Evolutionary conservation across 306 rosid genomes (phyloP).

Genomic region (Acacia confusa): DNA sequence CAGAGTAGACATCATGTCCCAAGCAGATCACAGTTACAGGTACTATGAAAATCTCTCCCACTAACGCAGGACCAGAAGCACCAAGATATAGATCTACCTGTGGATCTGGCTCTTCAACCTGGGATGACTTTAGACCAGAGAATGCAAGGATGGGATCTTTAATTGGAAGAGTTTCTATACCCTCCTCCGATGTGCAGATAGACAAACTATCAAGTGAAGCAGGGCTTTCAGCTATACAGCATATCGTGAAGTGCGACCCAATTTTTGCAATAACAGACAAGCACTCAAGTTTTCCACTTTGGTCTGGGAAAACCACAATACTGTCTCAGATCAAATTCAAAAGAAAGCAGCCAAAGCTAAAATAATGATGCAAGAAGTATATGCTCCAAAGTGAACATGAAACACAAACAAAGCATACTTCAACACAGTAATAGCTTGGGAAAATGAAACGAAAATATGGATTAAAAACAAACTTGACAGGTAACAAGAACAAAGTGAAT

Average conservation of each 20-base stretch:
- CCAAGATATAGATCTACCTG: constrained; percentile 77
- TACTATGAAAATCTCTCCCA: constrained; percentile 81
- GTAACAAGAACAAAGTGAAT: constrained; percentile 8
- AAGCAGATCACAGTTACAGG: constrained; percentile 75
- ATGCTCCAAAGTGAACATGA: constrained; percentile 12
- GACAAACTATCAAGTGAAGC: constrained; percentile 88
- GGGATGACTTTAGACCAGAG: constrained; percentile 81
- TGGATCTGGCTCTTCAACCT: constrained; percentile 89
- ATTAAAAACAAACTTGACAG: constrained; percentile 21
- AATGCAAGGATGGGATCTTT: constrained; percentile 85
- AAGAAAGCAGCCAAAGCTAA: constrained; percentile 6
- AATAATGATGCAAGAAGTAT: constrained; percentile 28
- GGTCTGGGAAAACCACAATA: constrained; percentile 53
- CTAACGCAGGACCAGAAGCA: constrained; percentile 80
- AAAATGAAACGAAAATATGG: constrained; percentile 4
- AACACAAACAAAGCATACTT: constrained; percentile 14
- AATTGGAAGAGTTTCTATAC: constrained; percentile 61
- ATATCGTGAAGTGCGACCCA: constrained; percentile 76
- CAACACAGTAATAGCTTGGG: neutral
- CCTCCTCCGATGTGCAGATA: constrained; percentile 77
- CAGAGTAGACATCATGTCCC: constrained; percentile 78
- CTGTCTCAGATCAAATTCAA: constrained; percentile 27
- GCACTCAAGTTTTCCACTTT: constrained; percentile 96
- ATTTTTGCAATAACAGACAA: constrained; percentile 77
- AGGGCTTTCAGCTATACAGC: constrained; percentile 97